Evolutionary conservation across 345 rosid species (phyloP), one percentile per base, ranked within the genome.

Genomic region (Geranium brycei): DNA sequence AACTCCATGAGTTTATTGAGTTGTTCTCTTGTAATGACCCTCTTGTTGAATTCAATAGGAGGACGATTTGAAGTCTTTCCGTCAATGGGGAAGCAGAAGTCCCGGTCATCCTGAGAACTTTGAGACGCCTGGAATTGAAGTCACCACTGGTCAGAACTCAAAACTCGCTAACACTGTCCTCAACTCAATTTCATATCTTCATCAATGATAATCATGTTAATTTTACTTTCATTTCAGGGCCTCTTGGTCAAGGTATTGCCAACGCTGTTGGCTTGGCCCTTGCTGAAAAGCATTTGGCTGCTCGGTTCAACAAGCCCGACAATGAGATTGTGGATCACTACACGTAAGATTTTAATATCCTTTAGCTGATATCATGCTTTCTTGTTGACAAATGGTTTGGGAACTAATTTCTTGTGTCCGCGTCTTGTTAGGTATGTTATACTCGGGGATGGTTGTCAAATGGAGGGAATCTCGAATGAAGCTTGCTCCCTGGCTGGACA

Each of bases 391-490:
- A 47, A 47, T 47, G 15, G 53, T 47, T 47, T 47, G 53, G 7
- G 53, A 35, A 35, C 41, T 47, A 11, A 5, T 47, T 47, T 47
- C 10, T 35, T 32, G 2, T 31, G 38, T 14, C 15, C 59, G 3
- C 32, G 58, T 16, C 17, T 0, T 3, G 17, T 16, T 17, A 76
- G 78, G 51, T 79, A 71, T 62, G 68, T 73, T 11, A 62, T 76
- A 53, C 67, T 79, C 73, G 76, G 83, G 8, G 83, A 76, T 68
- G 83, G 80, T 19, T 79, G 80, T 41, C 73, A 73, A 58, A 79
- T 79, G 83, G 83, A 79, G 66, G 78, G 83, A 62, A 71, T 73
- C 30, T n/a, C 83, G 31, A 31, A 79, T 47, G 83, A 79, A 69
- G 83, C 80, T 61, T 73, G 68, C 0, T 73, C 83, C 56, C 66